Evolutionary conservation across 2,329 filamentous ascomycete species (phyloP).

Genomic region (Pyricularia sp.): DNA sequence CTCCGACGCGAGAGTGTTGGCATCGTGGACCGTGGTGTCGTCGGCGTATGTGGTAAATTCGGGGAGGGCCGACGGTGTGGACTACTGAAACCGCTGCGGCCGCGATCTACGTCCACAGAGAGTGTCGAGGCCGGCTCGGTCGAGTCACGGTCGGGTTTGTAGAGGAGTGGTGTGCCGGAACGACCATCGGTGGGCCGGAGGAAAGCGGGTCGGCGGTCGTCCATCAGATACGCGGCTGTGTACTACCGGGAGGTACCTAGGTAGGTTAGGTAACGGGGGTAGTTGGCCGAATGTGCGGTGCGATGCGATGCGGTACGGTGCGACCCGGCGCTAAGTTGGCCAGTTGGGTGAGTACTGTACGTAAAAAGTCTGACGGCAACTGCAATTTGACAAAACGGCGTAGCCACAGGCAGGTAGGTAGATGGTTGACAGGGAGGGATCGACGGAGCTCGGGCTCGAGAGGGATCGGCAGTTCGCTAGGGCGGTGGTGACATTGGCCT

Average conservation of each 20-base stretch:
- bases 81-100: constrained; percentile 6
- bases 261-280: too few relatives aligned
- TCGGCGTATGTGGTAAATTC: constrained; percentile 11
- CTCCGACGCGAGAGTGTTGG: constrained; percentile 44
- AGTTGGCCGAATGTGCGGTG: not conserved
- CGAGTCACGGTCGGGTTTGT: constrained; percentile 1
- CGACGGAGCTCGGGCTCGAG: not conserved
- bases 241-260: not conserved
- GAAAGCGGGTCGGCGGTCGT: constrained; percentile 1
- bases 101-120: constrained; percentile 5
- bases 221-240: not conserved
- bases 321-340: not conserved
- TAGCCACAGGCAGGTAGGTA: not conserved
- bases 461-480: not conserved
- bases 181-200: constrained; percentile 3
- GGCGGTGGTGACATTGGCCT: not conserved
- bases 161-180: constrained; percentile 2
- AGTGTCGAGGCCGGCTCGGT: not conserved
- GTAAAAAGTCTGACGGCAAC: not conserved
- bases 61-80: constrained; percentile 4
- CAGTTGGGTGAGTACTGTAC: not conserved
- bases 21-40: constrained; percentile 21
- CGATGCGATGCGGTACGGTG: not conserved
- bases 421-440: not conserved
- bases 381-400: not conserved